Evolutionary conservation across 108 stramenopile species (phyloP).

Genomic region (Skeletonema grethae): DNA sequence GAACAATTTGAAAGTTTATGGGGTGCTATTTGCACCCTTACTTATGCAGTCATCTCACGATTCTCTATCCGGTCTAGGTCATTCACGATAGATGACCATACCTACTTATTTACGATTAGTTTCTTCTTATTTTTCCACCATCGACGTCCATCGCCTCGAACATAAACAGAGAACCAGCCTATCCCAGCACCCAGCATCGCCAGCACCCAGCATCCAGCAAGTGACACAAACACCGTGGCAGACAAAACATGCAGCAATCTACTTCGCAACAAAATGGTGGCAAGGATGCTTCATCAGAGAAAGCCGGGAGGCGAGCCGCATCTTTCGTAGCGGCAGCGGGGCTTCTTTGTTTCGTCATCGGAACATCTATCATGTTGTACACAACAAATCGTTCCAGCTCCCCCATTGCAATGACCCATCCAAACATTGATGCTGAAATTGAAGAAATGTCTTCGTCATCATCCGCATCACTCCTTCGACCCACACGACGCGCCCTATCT

Average conservation of each 20-base stretch:
- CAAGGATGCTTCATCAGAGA: not conserved
- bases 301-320: not conserved
- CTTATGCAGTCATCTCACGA: no score
- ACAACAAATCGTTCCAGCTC: not conserved
- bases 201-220: not conserved
- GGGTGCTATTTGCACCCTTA: no score
- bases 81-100: no score
- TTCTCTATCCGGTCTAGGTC: no score
- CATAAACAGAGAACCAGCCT: no score
- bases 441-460: not conserved
- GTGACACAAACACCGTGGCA: not conserved
- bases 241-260: not conserved
- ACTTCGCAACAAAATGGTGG: not conserved
- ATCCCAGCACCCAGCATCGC: no score
- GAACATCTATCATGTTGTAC: not conserved
- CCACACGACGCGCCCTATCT: not conserved
- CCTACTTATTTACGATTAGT: no score
- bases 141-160: no score
- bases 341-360: slow-evolving; percentile 1
- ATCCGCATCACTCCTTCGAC: not conserved
- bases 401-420: not conserved
- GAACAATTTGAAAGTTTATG: no score
- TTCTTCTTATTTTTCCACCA: no score
- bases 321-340: not conserved
- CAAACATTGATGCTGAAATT: not conserved